phyloP scores from a whole-genome alignment of 768 basidiomycete genomes.

The Roridomyces roridus region DNA sequence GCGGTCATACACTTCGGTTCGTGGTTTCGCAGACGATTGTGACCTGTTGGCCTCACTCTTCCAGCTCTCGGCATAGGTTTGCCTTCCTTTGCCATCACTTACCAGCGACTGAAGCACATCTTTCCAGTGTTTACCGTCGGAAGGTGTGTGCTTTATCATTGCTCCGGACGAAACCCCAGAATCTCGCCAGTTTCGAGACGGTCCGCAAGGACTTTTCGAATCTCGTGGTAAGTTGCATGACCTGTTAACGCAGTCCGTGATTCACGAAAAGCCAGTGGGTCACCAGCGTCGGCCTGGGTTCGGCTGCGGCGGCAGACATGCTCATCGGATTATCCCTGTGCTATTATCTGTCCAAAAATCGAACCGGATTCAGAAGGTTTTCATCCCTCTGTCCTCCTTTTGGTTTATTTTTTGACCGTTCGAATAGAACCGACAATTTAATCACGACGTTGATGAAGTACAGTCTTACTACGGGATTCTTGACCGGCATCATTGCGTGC shows the following conservation, averaged over 20 bases:
- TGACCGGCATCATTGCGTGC: slow-evolving; percentile 50
- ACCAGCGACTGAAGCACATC: not conserved
- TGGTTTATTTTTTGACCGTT: not conserved
- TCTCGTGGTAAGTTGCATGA: slow-evolving; percentile 37
- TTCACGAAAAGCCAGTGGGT: slow-evolving; percentile 46
- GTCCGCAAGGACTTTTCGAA: slow-evolving; percentile 39
- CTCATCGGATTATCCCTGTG: slow-evolving; percentile 55
- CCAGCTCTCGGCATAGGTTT: slow-evolving; percentile 48
- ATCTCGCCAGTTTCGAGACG: slow-evolving; percentile 33
- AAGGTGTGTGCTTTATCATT: slow-evolving; percentile 42
- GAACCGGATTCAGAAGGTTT: slow-evolving; percentile 53
- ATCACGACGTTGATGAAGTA: slow-evolving; percentile 51
- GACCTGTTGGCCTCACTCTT: not conserved
- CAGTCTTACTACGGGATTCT: slow-evolving; percentile 50
- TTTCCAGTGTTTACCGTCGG: slow-evolving; percentile 51
- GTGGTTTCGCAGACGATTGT: slow-evolving; percentile 10
- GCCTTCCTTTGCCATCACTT: slow-evolving; percentile 29
- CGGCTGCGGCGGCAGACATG: slow-evolving; percentile 55
- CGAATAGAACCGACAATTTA: slow-evolving; percentile 47
- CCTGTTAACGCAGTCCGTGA: slow-evolving; percentile 39
- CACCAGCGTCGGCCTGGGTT: slow-evolving; percentile 51
- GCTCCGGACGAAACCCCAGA: too few species aligned
- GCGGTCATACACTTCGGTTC: slow-evolving; percentile 50
- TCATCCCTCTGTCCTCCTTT: not conserved
- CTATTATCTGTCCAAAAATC: slow-evolving; percentile 52